Base-by-base conservation (phyloP, 2,329 filamentous ascomycete genomes). In the Chaetomium globosum region DNA sequence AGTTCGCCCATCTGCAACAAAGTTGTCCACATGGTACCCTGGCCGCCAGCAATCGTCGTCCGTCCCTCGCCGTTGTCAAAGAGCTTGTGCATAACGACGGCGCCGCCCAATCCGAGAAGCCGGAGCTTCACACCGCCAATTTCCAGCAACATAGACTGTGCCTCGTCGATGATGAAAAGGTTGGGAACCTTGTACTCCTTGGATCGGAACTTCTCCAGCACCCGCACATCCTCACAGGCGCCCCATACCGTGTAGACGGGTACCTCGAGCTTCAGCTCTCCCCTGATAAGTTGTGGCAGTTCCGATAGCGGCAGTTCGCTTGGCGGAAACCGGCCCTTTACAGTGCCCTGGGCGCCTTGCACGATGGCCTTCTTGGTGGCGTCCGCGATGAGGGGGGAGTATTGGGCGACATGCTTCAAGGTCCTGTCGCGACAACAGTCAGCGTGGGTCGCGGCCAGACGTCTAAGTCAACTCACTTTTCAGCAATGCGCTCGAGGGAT, bases 21-120 rank as follows among this genome's bases (percentile, higher is more conserved):
- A 7, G 95, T 99, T 8, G 95, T 99, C 95, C 95, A 99, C 95
- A 99, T 99, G 54, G 95, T 99, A 68, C 95, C 95, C 78, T 99
- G 95, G 23, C 95, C 95, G 76, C 95, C 95, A 26, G 95, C 95
- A 78, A 99, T 99, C 1, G 96, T 99, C 59, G 95, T 99, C 78
- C 94, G 89, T 67, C 95, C 95, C 76, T 99, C 95, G 62, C 95
- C 95, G 72, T 99, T 99, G 78, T 99, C 95, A 75, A 99, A 99
- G 21, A 99, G 87, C 84, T 99, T 99, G 84, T 99, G 95, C 93
- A 99, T 99, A 66, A 99, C 95, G 5, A 99, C 94, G 7, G 95
- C 95, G 73, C 95, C 95, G 70, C 95, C 95, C 39, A 99, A 84
- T 68, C 95, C 95, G 33, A 99, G 86, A 58, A 99, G 85, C 74